These are phyloP conservation scores for Myriosclerotinia curreyana DNA, from an alignment of 2,329 filamentous ascomycete species.

Conservation along the genomic window DNA sequence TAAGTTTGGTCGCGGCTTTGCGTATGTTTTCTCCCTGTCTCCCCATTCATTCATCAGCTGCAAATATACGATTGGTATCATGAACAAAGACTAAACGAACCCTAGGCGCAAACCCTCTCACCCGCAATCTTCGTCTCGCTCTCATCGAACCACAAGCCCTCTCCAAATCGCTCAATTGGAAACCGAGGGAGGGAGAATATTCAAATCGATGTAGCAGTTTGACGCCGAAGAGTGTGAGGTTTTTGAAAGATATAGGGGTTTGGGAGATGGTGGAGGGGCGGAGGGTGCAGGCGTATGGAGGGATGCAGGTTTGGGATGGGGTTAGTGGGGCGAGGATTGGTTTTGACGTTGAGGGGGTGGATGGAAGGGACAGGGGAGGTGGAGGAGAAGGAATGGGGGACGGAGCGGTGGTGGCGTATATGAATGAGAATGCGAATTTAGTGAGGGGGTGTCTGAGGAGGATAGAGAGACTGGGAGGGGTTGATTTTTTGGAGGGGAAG, in stretches of 20 bases:
- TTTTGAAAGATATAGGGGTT: slow-evolving; percentile 77
- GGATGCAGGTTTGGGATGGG: slow-evolving; percentile 99
- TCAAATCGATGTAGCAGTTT: slow-evolving; percentile 96
- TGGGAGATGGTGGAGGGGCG: slow-evolving; percentile 73
- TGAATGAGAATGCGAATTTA: slow-evolving; percentile 93
- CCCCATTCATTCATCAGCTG: background rate
- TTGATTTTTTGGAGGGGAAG: slow-evolving; percentile 70
- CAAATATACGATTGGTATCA: background rate
- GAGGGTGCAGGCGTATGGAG: slow-evolving; percentile 82
- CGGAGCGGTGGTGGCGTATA: slow-evolving; percentile 74
- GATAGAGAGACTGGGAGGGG: slow-evolving; percentile 64
- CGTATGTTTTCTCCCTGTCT: slow-evolving; percentile 49
- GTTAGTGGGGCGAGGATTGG: slow-evolving; percentile 82
- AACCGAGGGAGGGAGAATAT: slow-evolving; percentile 64
- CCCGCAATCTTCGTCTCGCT: slow-evolving; percentile 75
- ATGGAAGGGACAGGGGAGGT: background rate
- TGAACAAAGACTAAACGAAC: background rate
- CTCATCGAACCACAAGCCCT: slow-evolving; percentile 90
- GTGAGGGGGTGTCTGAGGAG: slow-evolving; percentile 72
- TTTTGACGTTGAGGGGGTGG: slow-evolving; percentile 59
- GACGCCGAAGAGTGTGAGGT: slow-evolving; percentile 81
- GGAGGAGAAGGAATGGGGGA: background rate
- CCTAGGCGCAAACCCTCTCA: slow-evolving; percentile 69
- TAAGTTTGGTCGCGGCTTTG: slow-evolving; percentile 76
- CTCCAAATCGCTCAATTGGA: slow-evolving; percentile 62